phyloP scores from a whole-genome alignment of 2,329 filamentous ascomycete genomes.

The Cryphonectria radicalis region DNA sequence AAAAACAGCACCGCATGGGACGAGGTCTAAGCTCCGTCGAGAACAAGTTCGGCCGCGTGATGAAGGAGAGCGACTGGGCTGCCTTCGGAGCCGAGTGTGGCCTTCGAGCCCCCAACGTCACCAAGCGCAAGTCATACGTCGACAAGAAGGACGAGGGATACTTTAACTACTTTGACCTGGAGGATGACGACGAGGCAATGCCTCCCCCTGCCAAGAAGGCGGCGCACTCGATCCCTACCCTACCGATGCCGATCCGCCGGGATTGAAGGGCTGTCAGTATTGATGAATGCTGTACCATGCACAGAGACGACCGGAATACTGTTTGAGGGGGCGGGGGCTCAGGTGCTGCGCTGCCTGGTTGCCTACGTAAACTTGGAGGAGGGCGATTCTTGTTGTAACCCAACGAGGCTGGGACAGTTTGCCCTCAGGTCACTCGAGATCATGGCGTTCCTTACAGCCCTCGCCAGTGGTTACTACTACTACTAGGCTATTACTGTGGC shows the following conservation, averaged over 20 bases:
- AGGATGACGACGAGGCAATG: background rate
- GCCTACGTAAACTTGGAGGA: too few species aligned
- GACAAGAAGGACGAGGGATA: background rate
- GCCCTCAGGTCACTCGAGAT: too few species aligned
- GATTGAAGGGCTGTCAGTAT: background rate
- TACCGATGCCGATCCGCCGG: background rate
- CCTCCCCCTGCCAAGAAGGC: background rate
- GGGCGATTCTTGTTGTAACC: too few species aligned
- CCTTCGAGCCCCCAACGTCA: background rate
- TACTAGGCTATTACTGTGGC: too few species aligned
- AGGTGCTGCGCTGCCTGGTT: too few species aligned
- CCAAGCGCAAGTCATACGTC: background rate
- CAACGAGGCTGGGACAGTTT: too few species aligned
- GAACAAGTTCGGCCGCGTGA: slow-evolving; percentile 25
- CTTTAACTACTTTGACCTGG: background rate
- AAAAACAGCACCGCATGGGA: slow-evolving; percentile 14
- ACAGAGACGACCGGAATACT: background rate
- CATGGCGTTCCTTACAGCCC: too few species aligned
- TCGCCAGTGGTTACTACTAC: too few species aligned
- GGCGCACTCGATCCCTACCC: too few species aligned
- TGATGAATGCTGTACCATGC: background rate
- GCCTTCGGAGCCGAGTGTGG: background rate
- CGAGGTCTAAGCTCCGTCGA: slow-evolving; percentile 19
- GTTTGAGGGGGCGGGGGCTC: background rate
- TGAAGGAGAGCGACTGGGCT: slow-evolving; percentile 1